A percentile compares a stretch with the other conserved stretches of the same genome.
These are phyloP conservation scores for Lasiodiplodia hormozganensis DNA, from an alignment of 2,329 filamentous ascomycete genomes.

Conservation along the genomic window DNA sequence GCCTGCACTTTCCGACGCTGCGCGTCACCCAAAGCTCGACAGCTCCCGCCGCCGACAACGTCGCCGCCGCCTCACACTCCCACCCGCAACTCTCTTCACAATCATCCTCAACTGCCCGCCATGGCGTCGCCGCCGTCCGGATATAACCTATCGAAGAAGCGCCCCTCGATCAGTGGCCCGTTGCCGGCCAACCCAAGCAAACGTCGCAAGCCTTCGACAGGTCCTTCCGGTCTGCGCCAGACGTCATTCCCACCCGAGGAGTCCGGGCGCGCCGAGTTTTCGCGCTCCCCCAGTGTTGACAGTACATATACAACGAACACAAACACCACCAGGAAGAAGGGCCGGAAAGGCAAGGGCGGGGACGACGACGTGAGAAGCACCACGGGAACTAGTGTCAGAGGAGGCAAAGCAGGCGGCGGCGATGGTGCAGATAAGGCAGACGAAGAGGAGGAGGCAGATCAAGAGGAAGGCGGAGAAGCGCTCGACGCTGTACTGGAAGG, in stretches of 20 bases:
- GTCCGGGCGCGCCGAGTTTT: conserved; percentile 55
- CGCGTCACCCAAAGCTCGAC: conserved; percentile 20
- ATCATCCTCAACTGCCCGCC: conserved; percentile 38
- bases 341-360: conserved; percentile 60
- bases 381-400: conserved; percentile 46
- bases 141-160: conserved; percentile 67
- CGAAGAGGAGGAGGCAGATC: conserved; percentile 65
- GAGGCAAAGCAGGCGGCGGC: conserved; percentile 36
- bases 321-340: conserved; percentile 60
- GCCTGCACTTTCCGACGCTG: neutral
- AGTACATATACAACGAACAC: conserved; percentile 61
- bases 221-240: conserved; percentile 73
- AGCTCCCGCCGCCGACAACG: conserved; percentile 7
- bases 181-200: conserved; percentile 58
- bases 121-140: conserved; percentile 66
- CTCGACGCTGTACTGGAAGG: conserved; percentile 57
- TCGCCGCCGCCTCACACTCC: neutral
- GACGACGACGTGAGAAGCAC: conserved; percentile 42
- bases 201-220: conserved; percentile 74
- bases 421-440: conserved; percentile 57
- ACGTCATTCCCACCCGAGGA: conserved; percentile 79
- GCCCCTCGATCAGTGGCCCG: conserved; percentile 62
- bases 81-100: conserved; percentile 37
- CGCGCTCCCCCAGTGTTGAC: conserved; percentile 71
- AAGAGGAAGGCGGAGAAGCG: conserved; percentile 58